Evolutionary conservation across 495 filamentous ascomycete species (phyloP), one percentile per base, ranked within the genome.

Genomic region (Aspergillus steynii): DNA sequence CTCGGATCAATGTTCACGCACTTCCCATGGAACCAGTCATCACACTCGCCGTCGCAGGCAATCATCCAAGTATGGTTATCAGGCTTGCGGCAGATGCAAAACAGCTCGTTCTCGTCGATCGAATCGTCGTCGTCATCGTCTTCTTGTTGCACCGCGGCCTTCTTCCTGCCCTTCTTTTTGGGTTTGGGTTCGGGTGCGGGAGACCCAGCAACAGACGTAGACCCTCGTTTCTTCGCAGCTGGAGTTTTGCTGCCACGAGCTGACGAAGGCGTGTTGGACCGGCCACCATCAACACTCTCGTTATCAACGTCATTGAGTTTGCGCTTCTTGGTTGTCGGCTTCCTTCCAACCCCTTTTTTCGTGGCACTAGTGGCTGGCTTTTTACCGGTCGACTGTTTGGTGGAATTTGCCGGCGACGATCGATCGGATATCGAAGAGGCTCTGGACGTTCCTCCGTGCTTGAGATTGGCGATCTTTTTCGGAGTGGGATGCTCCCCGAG

Each of bases 21-120:
- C 50, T 82, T 82, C 29, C 86, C 86, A 67, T 91, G 88, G 61
- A 84, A 91, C 88, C 88, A 91, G 67, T 90, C 88, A 29, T 90
- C 85, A 61, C 88, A 91, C 5, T 77, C 83, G 14, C 86, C 87
- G 65, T 91, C 88, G 62, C 88, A 91, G 4, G 75, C 86, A 64
- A 91, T 88, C 88, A 91, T 91, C 84, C 87, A 89, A 10, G 82
- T 87, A 64, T 90, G 88, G 62, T 90, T 87, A 65, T 91, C 88
- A 15, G 85, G 85, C 59, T 81, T 82, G 51, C 87, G 83, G 62
- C 88, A 91, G 56, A 90, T 86, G 73, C 88, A 91, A 69, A 86
- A 91, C 14, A 88, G 34, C 45, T 80, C 77, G 37, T 78, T 77
- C 52, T 80, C 79, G 56, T 84, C 79, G 32, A 75, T 77, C 27